Evolutionary conservation across 148 eudicot genomes (phyloP).

Genomic region (Fagopyrum tataricum): DNA sequence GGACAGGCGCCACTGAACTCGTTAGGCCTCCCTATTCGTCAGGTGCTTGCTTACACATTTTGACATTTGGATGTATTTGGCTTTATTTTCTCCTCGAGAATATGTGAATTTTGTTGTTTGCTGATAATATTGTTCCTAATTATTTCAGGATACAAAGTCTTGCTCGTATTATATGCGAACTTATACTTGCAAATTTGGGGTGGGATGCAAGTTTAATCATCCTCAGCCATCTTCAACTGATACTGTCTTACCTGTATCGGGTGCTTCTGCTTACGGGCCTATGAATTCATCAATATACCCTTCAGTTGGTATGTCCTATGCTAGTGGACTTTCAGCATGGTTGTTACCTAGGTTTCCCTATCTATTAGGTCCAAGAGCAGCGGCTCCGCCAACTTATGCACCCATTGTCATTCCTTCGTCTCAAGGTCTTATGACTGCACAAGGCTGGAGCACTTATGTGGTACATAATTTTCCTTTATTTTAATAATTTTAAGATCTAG

Average conservation of each 20-base stretch:
- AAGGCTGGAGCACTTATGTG: slow-evolving; percentile 20
- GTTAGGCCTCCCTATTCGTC: slow-evolving; percentile 44
- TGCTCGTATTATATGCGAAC: slow-evolving; percentile 16
- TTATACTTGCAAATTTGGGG: slow-evolving; percentile 16
- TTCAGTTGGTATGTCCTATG: slow-evolving; percentile 3
- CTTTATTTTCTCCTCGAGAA: background rate
- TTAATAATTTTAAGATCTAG: background rate
- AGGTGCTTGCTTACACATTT: slow-evolving; percentile 20
- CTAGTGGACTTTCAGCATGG: slow-evolving; percentile 18
- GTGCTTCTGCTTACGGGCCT: background rate
- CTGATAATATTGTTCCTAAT: background rate
- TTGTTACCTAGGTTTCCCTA: slow-evolving; percentile 2
- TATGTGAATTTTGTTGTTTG: background rate
- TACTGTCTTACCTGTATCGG: background rate
- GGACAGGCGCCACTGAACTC: slow-evolving; percentile 27
- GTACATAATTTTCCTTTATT: background rate
- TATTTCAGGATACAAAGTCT: slow-evolving; percentile 3
- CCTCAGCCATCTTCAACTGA: slow-evolving; percentile 14
- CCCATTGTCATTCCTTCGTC: background rate
- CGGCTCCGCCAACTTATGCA: slow-evolving; percentile 3
- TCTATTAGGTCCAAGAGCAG: slow-evolving; percentile 9
- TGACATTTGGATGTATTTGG: background rate
- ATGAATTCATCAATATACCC: slow-evolving; percentile 10
- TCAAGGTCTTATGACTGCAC: slow-evolving; percentile 12
- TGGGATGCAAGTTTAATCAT: slow-evolving; percentile 16